Conservation (phyloP, 352 stramenopile species). For the Phytopythium kandeliae region DNA sequence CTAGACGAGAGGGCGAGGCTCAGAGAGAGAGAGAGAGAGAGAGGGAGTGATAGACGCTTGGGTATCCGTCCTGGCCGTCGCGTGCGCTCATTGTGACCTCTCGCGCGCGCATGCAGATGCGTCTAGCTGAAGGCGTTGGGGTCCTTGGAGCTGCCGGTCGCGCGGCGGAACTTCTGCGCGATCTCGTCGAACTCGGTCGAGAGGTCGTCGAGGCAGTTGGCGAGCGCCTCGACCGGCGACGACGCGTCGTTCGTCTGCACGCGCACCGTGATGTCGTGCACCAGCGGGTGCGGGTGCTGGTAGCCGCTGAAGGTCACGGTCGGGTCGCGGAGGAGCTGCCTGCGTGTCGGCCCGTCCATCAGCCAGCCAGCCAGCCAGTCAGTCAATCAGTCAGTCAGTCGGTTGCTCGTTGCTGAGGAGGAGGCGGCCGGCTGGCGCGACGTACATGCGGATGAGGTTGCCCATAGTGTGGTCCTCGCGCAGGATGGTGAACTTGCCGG, state of each 20-base stretch:
- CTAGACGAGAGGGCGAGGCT: too few relatives aligned
- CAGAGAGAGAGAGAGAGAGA: too few relatives aligned
- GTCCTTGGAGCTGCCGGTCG: slow-evolving; percentile 82
- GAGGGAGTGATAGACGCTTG: too few relatives aligned
- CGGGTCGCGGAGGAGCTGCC: slow-evolving; percentile 84
- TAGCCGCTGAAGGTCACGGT: slow-evolving; percentile 94
- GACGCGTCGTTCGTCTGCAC: slow-evolving; percentile 89
- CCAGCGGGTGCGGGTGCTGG: slow-evolving; percentile 94
- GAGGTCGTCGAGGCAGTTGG: slow-evolving; percentile 80
- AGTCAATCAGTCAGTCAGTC: too few relatives aligned
- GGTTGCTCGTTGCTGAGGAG: too few relatives aligned
- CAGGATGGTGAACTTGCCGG: slow-evolving; percentile 96
- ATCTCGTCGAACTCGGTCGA: slow-evolving; percentile 86
- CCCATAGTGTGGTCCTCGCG: slow-evolving; percentile 98
- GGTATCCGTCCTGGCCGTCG: too few relatives aligned
- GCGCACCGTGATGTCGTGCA: slow-evolving; percentile 94
- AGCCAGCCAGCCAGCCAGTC: not conserved
- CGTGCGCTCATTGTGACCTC: too few relatives aligned
- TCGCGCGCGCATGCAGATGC: too few relatives aligned
- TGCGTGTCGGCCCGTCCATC: slow-evolving; percentile 13
- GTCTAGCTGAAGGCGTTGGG: slow-evolving; percentile 76
- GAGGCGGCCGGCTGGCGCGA: too few relatives aligned
- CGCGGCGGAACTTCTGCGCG: slow-evolving; percentile 74
- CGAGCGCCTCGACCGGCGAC: slow-evolving; percentile 73
- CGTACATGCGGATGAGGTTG: slow-evolving; percentile 97